These are phyloP conservation scores for Tarenaya hassleriana DNA, from an alignment of 345 rosid species.

Conservation along the genomic window DNA sequence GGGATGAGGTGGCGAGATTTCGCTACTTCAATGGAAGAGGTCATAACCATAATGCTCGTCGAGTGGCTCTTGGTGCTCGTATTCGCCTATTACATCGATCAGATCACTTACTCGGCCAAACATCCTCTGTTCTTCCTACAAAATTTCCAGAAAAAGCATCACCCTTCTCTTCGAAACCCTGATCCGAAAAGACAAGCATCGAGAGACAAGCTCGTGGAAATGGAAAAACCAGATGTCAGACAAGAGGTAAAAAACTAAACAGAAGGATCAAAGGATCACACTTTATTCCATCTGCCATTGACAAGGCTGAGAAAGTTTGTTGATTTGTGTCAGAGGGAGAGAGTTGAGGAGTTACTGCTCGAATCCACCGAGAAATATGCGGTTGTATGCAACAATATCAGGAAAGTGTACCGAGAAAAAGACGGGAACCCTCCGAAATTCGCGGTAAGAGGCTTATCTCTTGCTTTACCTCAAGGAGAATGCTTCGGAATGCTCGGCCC, in stretches of 20 bases:
- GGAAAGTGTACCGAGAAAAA: slow-evolving; percentile 75
- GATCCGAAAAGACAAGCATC: slow-evolving; percentile 52
- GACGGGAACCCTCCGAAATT: slow-evolving; percentile 85
- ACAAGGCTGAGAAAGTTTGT: not conserved
- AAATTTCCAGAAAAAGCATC: slow-evolving; percentile 36
- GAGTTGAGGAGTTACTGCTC: slow-evolving; percentile 60
- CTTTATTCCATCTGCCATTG: not conserved
- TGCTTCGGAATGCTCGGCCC: slow-evolving; percentile 99
- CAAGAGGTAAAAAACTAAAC: slow-evolving; percentile 59
- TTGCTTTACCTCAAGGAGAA: slow-evolving; percentile 83
- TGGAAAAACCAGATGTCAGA: slow-evolving; percentile 78
- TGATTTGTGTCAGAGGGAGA: slow-evolving; percentile 57
- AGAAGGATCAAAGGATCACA: not conserved
- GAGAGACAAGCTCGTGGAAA: slow-evolving; percentile 49
- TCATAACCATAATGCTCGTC: slow-evolving; percentile 54
- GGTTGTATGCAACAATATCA: slow-evolving; percentile 60
- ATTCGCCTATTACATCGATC: slow-evolving; percentile 69
- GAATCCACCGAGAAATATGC: slow-evolving; percentile 46
- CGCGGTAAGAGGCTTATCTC: slow-evolving; percentile 88
- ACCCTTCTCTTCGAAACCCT: slow-evolving; percentile 31
- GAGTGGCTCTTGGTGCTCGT: slow-evolving; percentile 71
- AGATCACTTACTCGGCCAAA: slow-evolving; percentile 48
- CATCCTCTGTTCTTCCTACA: slow-evolving; percentile 48
- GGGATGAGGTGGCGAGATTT: slow-evolving; percentile 79
- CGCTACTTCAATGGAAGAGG: slow-evolving; percentile 67